Conservation (phyloP, 176 grass and related monocot genomes). For the Tillandsia leiboldiana region DNA sequence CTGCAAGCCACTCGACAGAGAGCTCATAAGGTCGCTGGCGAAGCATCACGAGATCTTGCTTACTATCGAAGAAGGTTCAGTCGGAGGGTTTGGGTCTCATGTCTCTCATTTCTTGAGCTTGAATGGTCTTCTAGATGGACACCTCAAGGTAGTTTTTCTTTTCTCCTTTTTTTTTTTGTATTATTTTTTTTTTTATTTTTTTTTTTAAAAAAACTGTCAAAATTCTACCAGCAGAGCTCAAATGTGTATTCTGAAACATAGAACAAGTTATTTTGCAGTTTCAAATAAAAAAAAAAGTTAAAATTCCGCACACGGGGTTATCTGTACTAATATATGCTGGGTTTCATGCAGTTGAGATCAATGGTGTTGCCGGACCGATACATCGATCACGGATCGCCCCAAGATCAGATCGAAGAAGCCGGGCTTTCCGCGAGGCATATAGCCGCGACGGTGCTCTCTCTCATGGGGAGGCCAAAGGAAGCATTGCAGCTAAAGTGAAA, state of each 20-base stretch:
- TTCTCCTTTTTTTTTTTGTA: neutral
- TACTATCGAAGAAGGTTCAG: conserved; percentile 75
- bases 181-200: too few relatives aligned
- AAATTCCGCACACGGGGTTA: neutral
- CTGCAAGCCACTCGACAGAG: conserved; percentile 80
- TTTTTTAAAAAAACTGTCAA: too few relatives aligned
- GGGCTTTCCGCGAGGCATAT: conserved; percentile 74
- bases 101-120: conserved; percentile 71
- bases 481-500: conserved; percentile 42
- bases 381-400: conserved; percentile 72
- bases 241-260: neutral
- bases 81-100: conserved; percentile 84
- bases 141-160: conserved; percentile 50
- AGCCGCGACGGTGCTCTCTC: conserved; percentile 60
- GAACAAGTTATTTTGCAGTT: neutral
- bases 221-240: too few relatives aligned
- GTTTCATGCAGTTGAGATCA: conserved; percentile 63
- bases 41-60: conserved; percentile 75
- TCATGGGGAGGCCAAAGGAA: conserved; percentile 67
- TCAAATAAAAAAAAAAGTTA: neutral
- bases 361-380: conserved; percentile 86
- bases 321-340: conserved; percentile 4
- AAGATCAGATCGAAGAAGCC: conserved; percentile 78
- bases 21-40: conserved; percentile 45
- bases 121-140: conserved; percentile 62